Conservation (phyloP, 2,329 filamentous ascomycete species). For the Colletotrichum sidae region DNA sequence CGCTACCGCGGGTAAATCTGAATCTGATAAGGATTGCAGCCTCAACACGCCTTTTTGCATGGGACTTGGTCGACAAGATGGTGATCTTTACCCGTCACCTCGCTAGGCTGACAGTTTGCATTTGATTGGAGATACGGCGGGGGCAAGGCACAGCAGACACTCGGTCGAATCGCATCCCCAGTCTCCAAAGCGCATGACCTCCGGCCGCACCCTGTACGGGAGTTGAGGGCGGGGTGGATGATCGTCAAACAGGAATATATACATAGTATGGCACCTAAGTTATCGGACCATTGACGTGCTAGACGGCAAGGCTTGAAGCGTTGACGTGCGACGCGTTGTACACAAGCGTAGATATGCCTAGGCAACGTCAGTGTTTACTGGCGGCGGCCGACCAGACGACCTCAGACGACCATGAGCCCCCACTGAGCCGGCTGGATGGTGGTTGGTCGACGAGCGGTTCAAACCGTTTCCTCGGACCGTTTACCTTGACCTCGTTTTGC, state of each 20-base stretch:
- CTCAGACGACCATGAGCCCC: slow-evolving; percentile 12
- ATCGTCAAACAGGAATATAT: slow-evolving; percentile 11
- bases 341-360: too few species aligned
- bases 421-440: slow-evolving; percentile 17
- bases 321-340: too few species aligned
- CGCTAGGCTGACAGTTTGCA: slow-evolving; percentile 30
- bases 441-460: slow-evolving; percentile 3
- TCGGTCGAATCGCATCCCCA: slow-evolving; percentile 24
- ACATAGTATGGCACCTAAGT: slow-evolving; percentile 11
- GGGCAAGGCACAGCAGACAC: slow-evolving; percentile 26
- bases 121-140: slow-evolving; percentile 15
- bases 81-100: slow-evolving; percentile 18
- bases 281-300: slow-evolving; percentile 27
- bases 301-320: not conserved
- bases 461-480: slow-evolving; percentile 16
- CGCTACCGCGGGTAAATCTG: not conserved
- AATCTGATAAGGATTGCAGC: slow-evolving; percentile 18
- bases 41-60: slow-evolving; percentile 9
- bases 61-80: slow-evolving; percentile 13
- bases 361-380: too few species aligned
- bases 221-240: slow-evolving; percentile 23
- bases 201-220: not conserved
- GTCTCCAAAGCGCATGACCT: slow-evolving; percentile 29
- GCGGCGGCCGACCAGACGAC: slow-evolving; percentile 14
- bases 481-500: not conserved